Conservation (phyloP, 768 basidiomycete genomes). For the Mycena epipterygia region DNA sequence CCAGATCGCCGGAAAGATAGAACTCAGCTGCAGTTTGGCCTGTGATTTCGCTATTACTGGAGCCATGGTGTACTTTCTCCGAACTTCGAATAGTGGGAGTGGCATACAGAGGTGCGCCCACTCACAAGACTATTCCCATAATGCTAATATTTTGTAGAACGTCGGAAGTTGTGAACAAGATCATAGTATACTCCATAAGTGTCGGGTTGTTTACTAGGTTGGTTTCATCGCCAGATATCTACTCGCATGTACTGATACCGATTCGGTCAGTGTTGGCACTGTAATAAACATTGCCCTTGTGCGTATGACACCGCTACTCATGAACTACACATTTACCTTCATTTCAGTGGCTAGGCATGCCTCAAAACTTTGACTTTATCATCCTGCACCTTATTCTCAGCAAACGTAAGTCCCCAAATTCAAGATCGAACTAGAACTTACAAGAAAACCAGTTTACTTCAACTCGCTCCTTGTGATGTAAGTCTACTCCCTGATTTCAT, state of each 20-base stretch:
- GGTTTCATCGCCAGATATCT: background rate
- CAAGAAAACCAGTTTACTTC: too few relatives aligned
- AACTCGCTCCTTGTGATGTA: too few relatives aligned
- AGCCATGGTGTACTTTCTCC: conserved; percentile 5
- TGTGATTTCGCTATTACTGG: conserved; percentile 2
- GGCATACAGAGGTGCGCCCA: too few relatives aligned
- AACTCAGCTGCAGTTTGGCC: conserved; percentile 1
- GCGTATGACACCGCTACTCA: too few relatives aligned
- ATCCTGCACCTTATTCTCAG: too few relatives aligned
- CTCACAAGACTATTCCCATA: too few relatives aligned
- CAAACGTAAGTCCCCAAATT: too few relatives aligned
- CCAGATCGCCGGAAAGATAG: background rate
- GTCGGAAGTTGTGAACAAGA: background rate
- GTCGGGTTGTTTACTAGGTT: conserved; percentile 2
- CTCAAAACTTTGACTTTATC: too few relatives aligned
- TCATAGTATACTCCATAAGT: background rate
- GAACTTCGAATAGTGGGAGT: background rate
- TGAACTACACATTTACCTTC: too few relatives aligned
- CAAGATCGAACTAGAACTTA: too few relatives aligned
- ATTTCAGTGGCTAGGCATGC: too few relatives aligned
- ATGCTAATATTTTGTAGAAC: background rate
- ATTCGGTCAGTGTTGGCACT: conserved; percentile 2
- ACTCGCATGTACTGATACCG: background rate
- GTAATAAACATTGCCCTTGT: conserved; percentile 1
- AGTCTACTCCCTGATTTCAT: too few relatives aligned